Base-by-base conservation (phyloP, 441 rosid species). In the Croton laevigatus region DNA sequence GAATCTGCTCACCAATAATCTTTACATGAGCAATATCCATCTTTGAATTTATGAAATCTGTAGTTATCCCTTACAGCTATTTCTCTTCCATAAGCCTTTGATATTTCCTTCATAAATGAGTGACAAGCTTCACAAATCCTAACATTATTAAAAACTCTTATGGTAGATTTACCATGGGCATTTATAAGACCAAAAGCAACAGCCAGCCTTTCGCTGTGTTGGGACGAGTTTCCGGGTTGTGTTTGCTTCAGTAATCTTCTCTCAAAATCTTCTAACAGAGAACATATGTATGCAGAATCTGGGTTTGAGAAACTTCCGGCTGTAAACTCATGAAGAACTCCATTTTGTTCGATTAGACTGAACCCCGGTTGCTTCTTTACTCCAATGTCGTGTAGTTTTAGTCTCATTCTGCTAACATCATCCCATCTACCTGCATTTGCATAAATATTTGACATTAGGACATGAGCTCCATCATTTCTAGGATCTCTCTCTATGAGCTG, bases 341-440 rank as follows among this genome's bases (percentile, higher is more conserved):
- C 70, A 58, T 65, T 14, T 13, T 55, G 65, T 72, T 65, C 71
- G 19, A 57, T 66, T 4, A 32, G 20, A 20, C 64, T 19, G 40
- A 53, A 44, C 19, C 65, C 75, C 11, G 71, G 62, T 66, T 73
- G 44, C 60, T 66, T 73, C 66, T 34, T 67, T 10, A 59, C 62
- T 60, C 62, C 52, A 0, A 11, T 66, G 5, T 60, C 68, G 5
- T 68, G 71, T 6, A 57, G 65, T 23, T 72, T 55, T 27, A 17
- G 44, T 59, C 72, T 73, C 53, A 7, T 9, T 20, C 44, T 59
- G 5, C 54, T 59, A 17, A 49, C 54, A 54, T 23, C 67, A 42
- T 67, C 67, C 68, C 66, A 59, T 66, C 71, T 66, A 32, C 71
- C 66, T 8, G 62, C 75, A 54, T 54, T 57, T 54, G 66, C 66